A percentile compares a stretch with the other conserved stretches of the same genome.
Conservation (phyloP, 495 filamentous ascomycete species). For the Xylaria acuta region DNA sequence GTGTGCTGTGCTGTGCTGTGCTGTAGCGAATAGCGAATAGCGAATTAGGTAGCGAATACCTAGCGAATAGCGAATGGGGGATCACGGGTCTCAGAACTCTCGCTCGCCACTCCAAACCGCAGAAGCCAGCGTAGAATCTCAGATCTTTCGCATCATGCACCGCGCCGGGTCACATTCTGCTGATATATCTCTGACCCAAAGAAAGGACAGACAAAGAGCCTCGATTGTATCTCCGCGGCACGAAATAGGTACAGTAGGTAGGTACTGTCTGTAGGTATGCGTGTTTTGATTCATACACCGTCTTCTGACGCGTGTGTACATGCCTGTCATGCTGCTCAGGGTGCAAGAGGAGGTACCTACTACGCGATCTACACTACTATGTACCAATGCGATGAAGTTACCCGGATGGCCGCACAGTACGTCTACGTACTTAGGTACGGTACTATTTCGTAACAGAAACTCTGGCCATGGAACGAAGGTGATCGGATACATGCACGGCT, state of each 20-base stretch:
- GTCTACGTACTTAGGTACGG: background rate
- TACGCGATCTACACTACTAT: background rate
- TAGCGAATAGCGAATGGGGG: background rate
- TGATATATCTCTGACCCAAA: background rate
- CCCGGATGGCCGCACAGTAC: background rate
- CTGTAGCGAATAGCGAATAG: too few species aligned
- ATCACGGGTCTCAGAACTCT: background rate
- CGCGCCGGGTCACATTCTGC: background rate
- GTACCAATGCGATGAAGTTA: background rate
- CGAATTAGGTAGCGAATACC: too few species aligned
- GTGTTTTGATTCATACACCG: background rate
- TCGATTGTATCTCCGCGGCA: constrained; percentile 13
- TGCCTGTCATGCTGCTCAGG: background rate
- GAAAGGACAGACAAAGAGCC: background rate
- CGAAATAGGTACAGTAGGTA: background rate
- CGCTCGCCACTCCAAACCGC: background rate
- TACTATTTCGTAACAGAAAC: constrained; percentile 27
- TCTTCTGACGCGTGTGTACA: background rate
- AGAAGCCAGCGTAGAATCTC: background rate
- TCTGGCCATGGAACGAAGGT: background rate
- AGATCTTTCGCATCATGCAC: background rate
- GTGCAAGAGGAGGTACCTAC: too few species aligned
- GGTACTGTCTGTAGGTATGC: too few species aligned
- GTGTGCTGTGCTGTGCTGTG: too few species aligned
- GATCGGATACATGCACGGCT: background rate